Evolutionary conservation across 1,139 yeast species (phyloP), one percentile per base, ranked within the genome.

Genomic region (Blastobotrys ciferrii): DNA sequence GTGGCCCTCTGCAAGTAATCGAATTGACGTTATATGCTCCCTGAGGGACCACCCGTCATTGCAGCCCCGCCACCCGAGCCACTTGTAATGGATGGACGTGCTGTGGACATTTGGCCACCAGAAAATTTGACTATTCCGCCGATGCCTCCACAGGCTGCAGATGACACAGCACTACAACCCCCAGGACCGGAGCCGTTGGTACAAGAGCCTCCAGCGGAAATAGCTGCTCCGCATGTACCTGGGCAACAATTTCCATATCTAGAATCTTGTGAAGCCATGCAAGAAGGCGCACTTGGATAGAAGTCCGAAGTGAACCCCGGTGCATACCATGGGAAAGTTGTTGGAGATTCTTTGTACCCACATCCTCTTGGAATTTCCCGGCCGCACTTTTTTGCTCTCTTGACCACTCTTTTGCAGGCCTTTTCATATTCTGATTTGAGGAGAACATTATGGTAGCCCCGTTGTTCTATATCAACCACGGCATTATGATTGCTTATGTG

Each of bases 191-290:
- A 32, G 13, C 35, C 35, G 35, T 32, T 33, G 37, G 13, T 20
- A 15, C 37, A 33, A 4, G 17, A 7, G 6, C 37, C 37, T 9
- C 37, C 37, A 15, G 37, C 37, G 4, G 37, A 13, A 4, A 33
- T 20, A 33, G 37, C 17, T 3, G 19, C 5, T 4, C 37, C 37
- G 17, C 37, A 33, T 14, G 37, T 33, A 6, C 37, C 37, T 4
- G 37, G 37, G 18, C 37, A 33, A 14, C 37, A 33, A 15, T 33
- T 33, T 4, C 37, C 37, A 14, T 33, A 33, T 15, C 19, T 13
- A 4, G n/a, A 6, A 5, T 18, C 17, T 13, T 4, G 4, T 18
- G 4, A 18, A 3, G 37, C 4, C 20, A 33, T 33, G 12, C 37
- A 33, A 6, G 20, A 5, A 3, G 37, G 37, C n/a, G 5, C n/a